Evolutionary conservation across 805 yeast species (phyloP).

Genomic region (Candida andamanensis): DNA sequence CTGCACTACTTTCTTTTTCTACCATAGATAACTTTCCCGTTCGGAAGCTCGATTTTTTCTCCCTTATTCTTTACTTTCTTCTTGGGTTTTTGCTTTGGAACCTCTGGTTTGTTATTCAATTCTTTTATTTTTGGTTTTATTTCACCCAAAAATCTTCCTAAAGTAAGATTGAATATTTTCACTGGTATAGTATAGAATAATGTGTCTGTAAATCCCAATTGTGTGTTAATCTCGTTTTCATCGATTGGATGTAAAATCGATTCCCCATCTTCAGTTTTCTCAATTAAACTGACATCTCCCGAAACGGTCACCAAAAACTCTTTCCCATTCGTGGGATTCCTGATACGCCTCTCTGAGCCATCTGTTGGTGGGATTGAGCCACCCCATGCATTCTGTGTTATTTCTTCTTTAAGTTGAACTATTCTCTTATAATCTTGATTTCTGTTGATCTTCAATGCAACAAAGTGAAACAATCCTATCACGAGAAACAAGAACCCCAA

Average conservation of each 20-base stretch:
- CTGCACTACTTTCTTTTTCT: slow-evolving; percentile 14
- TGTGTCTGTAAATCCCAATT: slow-evolving; percentile 48
- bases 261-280: slow-evolving; percentile 33
- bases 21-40: slow-evolving; percentile 52
- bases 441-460: slow-evolving; percentile 49
- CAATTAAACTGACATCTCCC: slow-evolving; percentile 52
- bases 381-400: slow-evolving; percentile 55
- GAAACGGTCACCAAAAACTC: slow-evolving; percentile 51
- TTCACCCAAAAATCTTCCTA: slow-evolving; percentile 30
- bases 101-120: slow-evolving; percentile 9
- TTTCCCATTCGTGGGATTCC: slow-evolving; percentile 40
- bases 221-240: slow-evolving; percentile 40
- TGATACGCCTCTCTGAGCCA: slow-evolving; percentile 42
- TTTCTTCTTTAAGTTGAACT: slow-evolving; percentile 43
- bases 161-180: slow-evolving; percentile 38
- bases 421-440: slow-evolving; percentile 55
- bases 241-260: slow-evolving; percentile 35
- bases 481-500: slow-evolving; percentile 46
- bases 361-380: slow-evolving; percentile 48
- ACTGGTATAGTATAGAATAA: slow-evolving; percentile 39
- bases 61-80: slow-evolving; percentile 34
- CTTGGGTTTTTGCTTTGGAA: too few species aligned
- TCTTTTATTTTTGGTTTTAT: slow-evolving; percentile 10
- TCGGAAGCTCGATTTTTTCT: slow-evolving; percentile 48
- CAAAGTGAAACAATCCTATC: slow-evolving; percentile 54